Evolutionary conservation across 2,329 filamentous ascomycete species (phyloP).

Genomic region (Diplocarpon mali): DNA sequence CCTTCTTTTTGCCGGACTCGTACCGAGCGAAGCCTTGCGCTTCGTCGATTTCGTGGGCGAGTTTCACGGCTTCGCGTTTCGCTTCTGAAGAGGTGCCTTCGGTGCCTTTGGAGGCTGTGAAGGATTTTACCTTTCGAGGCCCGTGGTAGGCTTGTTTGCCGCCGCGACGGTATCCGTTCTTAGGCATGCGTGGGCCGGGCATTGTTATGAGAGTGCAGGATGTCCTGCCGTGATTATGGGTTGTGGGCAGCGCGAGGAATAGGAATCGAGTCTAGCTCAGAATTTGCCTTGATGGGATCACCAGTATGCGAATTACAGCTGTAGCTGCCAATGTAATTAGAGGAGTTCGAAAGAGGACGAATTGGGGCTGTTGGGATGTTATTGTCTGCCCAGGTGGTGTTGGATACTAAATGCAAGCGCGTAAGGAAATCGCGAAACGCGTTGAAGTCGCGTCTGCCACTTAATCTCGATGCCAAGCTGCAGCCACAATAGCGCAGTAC

Average conservation of each 20-base stretch:
- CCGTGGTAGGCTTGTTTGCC: conserved; percentile 63
- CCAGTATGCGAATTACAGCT: neutral
- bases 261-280: conserved; percentile 21
- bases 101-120: conserved; percentile 64
- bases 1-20: conserved; percentile 70
- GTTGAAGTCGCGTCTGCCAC: conserved; percentile 7
- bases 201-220: conserved; percentile 31
- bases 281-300: conserved; percentile 12
- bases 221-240: conserved; percentile 5
- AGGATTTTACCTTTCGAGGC: conserved; percentile 57
- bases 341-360: neutral
- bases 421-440: conserved; percentile 4
- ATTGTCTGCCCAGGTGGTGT: conserved; percentile 1
- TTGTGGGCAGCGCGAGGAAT: conserved; percentile 7
- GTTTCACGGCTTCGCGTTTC: conserved; percentile 72
- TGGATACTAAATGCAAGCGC: neutral
- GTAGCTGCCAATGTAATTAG: neutral
- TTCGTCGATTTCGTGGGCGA: conserved; percentile 87
- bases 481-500: neutral
- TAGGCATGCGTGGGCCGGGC: conserved; percentile 47
- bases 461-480: conserved; percentile 1
- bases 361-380: conserved; percentile 1
- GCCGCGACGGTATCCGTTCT: conserved; percentile 56
- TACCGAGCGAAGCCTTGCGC: conserved; percentile 87
- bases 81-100: conserved; percentile 90